Evolutionary conservation across 2,329 filamentous ascomycete genomes (phyloP).

Genomic region (Chaetomium strumarium): DNA sequence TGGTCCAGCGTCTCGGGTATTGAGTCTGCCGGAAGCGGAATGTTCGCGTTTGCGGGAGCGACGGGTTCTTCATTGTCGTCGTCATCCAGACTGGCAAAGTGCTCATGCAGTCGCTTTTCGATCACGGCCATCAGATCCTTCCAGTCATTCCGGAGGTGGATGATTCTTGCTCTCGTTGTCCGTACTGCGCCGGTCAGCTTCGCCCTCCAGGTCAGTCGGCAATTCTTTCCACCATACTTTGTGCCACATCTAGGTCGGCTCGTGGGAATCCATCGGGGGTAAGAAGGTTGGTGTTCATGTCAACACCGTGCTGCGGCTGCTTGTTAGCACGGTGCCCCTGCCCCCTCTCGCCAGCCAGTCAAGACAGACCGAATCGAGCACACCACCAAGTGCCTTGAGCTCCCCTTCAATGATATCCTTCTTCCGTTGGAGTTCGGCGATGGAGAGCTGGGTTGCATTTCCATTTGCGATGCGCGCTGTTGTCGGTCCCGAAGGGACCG

Average conservation of each 20-base stretch:
- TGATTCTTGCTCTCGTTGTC: slow-evolving; percentile 86
- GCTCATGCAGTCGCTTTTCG: slow-evolving; percentile 80
- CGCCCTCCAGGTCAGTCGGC: slow-evolving; percentile 9
- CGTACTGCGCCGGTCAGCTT: slow-evolving; percentile 54
- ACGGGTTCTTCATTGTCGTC: slow-evolving; percentile 33
- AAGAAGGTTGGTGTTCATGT: slow-evolving; percentile 83
- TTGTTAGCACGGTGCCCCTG: slow-evolving; percentile 12
- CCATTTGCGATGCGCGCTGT: slow-evolving; percentile 57
- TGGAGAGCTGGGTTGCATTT: slow-evolving; percentile 56
- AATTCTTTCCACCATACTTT: slow-evolving; percentile 54
- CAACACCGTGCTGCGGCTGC: slow-evolving; percentile 70
- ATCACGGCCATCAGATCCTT: slow-evolving; percentile 79
- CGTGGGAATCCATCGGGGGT: slow-evolving; percentile 89
- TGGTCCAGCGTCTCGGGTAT: slow-evolving; percentile 32
- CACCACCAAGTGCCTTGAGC: slow-evolving; percentile 73
- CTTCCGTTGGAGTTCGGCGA: slow-evolving; percentile 74
- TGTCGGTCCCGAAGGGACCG: slow-evolving; percentile 67
- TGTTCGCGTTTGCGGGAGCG: slow-evolving; percentile 26
- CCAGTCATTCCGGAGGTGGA: slow-evolving; percentile 86
- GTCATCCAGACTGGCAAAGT: slow-evolving; percentile 69
- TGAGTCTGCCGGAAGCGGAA: slow-evolving; percentile 29
- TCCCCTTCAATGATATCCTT: slow-evolving; percentile 84
- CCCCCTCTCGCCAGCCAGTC: background rate
- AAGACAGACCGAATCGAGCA: slow-evolving; percentile 73
- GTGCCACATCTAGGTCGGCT: slow-evolving; percentile 88